A percentile compares a stretch with the other conserved stretches of the same genome.
Conservation (phyloP, 352 stramenopile species). For the Phytophthora pluvialis region DNA sequence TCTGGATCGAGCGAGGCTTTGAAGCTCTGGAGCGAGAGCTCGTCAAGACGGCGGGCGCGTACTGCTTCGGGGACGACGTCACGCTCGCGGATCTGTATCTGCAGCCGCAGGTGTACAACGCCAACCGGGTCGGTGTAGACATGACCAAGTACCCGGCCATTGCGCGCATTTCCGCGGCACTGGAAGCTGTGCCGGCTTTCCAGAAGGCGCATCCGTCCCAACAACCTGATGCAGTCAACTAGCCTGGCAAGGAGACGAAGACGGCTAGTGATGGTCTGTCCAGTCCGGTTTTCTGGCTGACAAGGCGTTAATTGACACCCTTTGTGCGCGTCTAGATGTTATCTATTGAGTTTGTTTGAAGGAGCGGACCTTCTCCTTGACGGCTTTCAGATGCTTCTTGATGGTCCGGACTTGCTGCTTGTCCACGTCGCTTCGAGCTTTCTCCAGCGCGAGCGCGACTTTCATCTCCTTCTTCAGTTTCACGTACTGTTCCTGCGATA, state of each 20-base stretch:
- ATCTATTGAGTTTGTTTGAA: constrained; percentile 35
- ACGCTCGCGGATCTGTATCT: constrained; percentile 92
- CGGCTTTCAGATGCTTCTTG: constrained; percentile 51
- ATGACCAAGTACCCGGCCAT: constrained; percentile 91
- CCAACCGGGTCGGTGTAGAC: constrained; percentile 88
- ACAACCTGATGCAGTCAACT: constrained; percentile 70
- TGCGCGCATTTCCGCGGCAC: constrained; percentile 67
- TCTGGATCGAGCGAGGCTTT: constrained; percentile 88
- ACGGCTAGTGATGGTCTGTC: no score
- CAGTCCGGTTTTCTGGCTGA: neutral
- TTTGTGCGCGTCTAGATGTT: neutral
- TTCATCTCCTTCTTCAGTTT: constrained; percentile 60
- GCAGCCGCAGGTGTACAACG: constrained; percentile 94
- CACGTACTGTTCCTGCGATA: constrained; percentile 52
- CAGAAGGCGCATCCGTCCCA: constrained; percentile 76
- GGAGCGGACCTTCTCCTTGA: constrained; percentile 48
- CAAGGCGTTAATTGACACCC: constrained; percentile 4
- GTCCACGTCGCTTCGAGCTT: constrained; percentile 40
- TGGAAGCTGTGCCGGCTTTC: constrained; percentile 84
- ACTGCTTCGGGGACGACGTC: constrained; percentile 78
- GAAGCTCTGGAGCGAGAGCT: constrained; percentile 79
- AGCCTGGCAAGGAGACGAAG: neutral
- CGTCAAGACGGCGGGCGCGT: constrained; percentile 54
- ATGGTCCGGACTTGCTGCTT: constrained; percentile 53
- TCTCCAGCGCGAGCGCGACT: constrained; percentile 47